phyloP scores from a whole-genome alignment of 2,329 filamentous ascomycete species.

The Aspergillus cejpii region DNA sequence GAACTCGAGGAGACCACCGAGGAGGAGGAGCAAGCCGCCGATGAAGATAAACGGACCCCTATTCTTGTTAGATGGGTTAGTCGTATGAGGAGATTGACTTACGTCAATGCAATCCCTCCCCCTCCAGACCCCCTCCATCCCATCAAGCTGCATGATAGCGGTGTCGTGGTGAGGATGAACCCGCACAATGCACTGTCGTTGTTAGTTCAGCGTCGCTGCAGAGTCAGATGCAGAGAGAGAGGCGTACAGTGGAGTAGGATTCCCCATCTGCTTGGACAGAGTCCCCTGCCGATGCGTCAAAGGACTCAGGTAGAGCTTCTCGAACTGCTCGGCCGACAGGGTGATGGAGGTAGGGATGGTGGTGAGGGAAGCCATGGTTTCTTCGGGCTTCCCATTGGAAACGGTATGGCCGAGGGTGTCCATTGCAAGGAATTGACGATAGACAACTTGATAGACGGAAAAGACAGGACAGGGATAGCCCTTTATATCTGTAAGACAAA shows the following conservation, averaged over 20 bases:
- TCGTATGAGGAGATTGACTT: too few species aligned
- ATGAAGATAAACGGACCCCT: slow-evolving; percentile 49
- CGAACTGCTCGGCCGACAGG: slow-evolving; percentile 31
- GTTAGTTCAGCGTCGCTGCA: neutral
- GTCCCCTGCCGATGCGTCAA: slow-evolving; percentile 29
- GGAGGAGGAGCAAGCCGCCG: slow-evolving; percentile 49
- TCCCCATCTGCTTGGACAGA: slow-evolving; percentile 27
- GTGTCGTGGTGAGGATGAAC: slow-evolving; percentile 24
- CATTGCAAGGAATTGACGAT: too few species aligned
- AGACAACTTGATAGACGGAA: too few species aligned
- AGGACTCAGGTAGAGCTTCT: slow-evolving; percentile 32
- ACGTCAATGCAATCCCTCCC: slow-evolving; percentile 23
- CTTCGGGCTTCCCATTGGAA: neutral
- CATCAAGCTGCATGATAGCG: slow-evolving; percentile 24
- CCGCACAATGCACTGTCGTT: slow-evolving; percentile 18
- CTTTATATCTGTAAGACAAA: neutral
- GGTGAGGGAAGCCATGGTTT: neutral
- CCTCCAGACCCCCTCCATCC: slow-evolving; percentile 24
- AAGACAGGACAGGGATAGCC: too few species aligned
- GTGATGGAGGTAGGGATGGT: slow-evolving; percentile 19
- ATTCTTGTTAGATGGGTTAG: too few species aligned
- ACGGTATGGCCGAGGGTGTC: neutral
- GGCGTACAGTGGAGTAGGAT: slow-evolving; percentile 32
- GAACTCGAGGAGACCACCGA: slow-evolving; percentile 52
- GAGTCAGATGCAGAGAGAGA: too few species aligned